Percentiles rank a stretch among this genome's conserved stretches.
Evolutionary conservation across 208 protist species (phyloP).

Genomic region (Acanthamoeba royreba): DNA sequence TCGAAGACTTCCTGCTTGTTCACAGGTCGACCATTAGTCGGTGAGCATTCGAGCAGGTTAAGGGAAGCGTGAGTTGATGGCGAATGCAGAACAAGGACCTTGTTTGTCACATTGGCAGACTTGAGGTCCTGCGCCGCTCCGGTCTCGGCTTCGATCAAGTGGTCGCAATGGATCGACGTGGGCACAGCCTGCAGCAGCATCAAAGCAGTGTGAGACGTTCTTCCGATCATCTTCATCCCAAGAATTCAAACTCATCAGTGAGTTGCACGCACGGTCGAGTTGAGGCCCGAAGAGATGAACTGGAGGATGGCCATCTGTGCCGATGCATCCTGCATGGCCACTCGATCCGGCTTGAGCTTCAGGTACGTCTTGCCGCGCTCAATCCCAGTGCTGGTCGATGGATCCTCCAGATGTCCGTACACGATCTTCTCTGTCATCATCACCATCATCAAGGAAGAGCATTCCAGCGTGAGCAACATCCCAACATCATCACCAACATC

Average conservation of each 20-base stretch:
- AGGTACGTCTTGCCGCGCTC: conserved; percentile 82
- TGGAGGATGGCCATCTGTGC: conserved; percentile 88
- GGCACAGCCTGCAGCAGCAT: conserved; percentile 68
- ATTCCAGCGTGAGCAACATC: no score
- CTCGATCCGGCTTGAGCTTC: conserved; percentile 82
- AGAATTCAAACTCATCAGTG: background rate
- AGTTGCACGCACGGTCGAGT: background rate
- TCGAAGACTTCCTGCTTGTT: conserved; percentile 90
- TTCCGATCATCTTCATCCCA: no score
- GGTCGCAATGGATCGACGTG: conserved; percentile 88
- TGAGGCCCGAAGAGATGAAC: conserved; percentile 75
- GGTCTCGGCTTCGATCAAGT: conserved; percentile 83
- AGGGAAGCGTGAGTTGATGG: no score
- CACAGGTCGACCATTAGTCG: no score
- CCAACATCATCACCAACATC: no score
- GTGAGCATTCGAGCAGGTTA: no score
- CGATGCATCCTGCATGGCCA: conserved; percentile 85
- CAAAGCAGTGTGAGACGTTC: background rate
- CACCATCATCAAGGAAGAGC: no score
- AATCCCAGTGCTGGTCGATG: conserved; percentile 71
- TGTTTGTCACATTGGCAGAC: conserved; percentile 61
- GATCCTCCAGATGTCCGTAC: conserved; percentile 81
- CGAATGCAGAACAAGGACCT: background rate
- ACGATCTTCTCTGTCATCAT: conserved; percentile 82
- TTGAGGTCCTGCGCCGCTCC: conserved; percentile 71